Evolutionary conservation across 306 rosid species (phyloP), one percentile per base, ranked within the genome.

Genomic region (Casuarina equisetifolia): DNA sequence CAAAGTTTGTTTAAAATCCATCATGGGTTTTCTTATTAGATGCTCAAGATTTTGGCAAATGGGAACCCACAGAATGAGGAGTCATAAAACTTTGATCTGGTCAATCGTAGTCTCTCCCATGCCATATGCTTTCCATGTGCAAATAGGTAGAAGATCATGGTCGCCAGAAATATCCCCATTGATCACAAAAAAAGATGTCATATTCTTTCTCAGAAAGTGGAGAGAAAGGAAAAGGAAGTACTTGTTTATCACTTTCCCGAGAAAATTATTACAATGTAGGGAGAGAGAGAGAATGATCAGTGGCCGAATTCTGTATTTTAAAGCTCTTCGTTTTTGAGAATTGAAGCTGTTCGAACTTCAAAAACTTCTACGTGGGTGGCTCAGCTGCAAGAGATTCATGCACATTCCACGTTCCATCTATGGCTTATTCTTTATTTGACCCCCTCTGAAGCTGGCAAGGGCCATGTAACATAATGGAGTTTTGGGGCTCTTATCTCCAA

Each of bases 301-400:
- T 25, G 32, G 32, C 32, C 32, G 32, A 25, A 25, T 25, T 25
- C 51, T 61, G 45, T 75, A 19, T 59, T 72, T 78, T 76, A 84
- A 73, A 81, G 75, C 75, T 51, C 71, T 69, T 69, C 49, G 74
- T 70, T 76, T 77, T 74, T 38, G 84, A 78, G 77, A 80, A 87
- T 69, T 38, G 32, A 62, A 42, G 81, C 32, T 19, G 78, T 70
- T 76, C 20, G 54, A 79, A 81, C 63, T 81, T 72, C 50, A 59
- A 82, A 69, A 55, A 81, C 68, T 63, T 69, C 72, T 68, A 82
- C 83, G 90, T 84, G 91, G 89, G 52, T 55, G 78, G 58, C 74
- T 69, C 76, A 44, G 84, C 75, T 52, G 85, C 32, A 49, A 69
- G 40, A 68, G 85, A 85, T 89, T 80, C 97, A 89, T 89, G 97